Percentiles rank a stretch among this genome's conserved stretches.
These are phyloP conservation scores for Rhodotorula sp. DNA, from an alignment of 1,284 basidiomycete species.

Conservation along the genomic window DNA sequence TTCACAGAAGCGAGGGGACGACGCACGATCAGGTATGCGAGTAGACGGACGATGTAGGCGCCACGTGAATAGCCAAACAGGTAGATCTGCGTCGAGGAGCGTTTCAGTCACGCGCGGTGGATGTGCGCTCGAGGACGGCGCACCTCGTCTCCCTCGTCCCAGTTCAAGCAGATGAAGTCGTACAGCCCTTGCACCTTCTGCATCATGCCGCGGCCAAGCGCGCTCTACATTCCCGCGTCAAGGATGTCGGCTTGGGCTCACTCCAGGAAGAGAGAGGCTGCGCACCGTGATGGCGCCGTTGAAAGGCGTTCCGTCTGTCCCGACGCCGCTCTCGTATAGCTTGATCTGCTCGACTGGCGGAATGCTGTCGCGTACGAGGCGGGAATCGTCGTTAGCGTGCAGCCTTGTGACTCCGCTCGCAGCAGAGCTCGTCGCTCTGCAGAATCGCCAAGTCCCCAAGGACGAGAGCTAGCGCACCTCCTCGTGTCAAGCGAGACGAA, in stretches of 20 bases:
- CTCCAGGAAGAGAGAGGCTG: not conserved
- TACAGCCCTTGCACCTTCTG: conserved; percentile 38
- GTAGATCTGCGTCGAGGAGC: conserved; percentile 45
- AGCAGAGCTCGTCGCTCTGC: too few relatives aligned
- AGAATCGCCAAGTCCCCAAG: too few relatives aligned
- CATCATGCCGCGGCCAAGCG: conserved; percentile 36
- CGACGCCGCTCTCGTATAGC: conserved; percentile 21
- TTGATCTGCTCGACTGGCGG: conserved; percentile 22
- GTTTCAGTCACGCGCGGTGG: not conserved
- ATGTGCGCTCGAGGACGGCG: not conserved
- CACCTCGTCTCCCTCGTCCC: conserved; percentile 39
- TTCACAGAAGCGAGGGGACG: not conserved
- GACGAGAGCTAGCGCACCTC: not conserved
- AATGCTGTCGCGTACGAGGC: not conserved
- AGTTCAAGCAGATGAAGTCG: conserved; percentile 37
- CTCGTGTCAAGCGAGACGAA: conserved; percentile 6
- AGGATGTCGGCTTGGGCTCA: not conserved
- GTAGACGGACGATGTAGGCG: conserved; percentile 51
- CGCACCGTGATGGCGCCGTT: conserved; percentile 16
- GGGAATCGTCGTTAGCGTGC: too few relatives aligned
- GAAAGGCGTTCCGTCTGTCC: conserved; percentile 10
- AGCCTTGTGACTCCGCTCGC: too few relatives aligned
- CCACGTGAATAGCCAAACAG: conserved; percentile 54
- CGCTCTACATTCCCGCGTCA: conserved; percentile 6
- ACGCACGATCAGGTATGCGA: conserved; percentile 51